phyloP scores from a whole-genome alignment of 305 asterid genomes.

The Fraxinus paxiana region DNA sequence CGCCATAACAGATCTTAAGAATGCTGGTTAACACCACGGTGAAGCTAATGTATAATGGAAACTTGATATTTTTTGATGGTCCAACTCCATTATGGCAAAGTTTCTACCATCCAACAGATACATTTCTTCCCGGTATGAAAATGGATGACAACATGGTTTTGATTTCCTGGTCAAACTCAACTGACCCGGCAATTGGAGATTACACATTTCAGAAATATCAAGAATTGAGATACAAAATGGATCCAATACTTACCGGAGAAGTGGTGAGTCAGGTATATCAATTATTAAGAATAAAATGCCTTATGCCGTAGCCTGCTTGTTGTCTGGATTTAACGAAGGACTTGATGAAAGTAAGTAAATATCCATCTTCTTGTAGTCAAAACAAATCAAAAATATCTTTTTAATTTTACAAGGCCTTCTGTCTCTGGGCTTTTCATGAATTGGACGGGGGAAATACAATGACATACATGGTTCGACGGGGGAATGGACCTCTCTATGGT shows the following conservation, averaged over 20 bases:
- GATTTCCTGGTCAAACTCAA: slow-evolving; percentile 24
- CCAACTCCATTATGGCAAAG: slow-evolving; percentile 25
- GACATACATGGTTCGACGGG: background rate
- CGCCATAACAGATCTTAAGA: background rate
- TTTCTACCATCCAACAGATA: slow-evolving; percentile 25
- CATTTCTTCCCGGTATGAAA: slow-evolving; percentile 44
- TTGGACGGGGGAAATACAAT: slow-evolving; percentile 22
- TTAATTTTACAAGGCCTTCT: background rate
- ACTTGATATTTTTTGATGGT: slow-evolving; percentile 23
- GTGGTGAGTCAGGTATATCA: background rate
- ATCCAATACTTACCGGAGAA: slow-evolving; percentile 24
- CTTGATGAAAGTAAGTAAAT: background rate
- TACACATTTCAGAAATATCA: slow-evolving; percentile 21
- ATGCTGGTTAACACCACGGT: slow-evolving; percentile 16
- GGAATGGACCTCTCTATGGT: slow-evolving; percentile 25
- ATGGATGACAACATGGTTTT: slow-evolving; percentile 22
- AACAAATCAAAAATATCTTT: too few relatives aligned
- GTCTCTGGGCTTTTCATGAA: slow-evolving; percentile 31
- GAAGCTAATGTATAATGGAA: slow-evolving; percentile 30
- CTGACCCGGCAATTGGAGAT: slow-evolving; percentile 20
- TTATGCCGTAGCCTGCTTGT: background rate
- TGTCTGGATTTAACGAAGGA: background rate
- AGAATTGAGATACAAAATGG: background rate
- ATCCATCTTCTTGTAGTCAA: too few relatives aligned
- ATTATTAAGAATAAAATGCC: background rate